Percentiles rank a stretch among this genome's conserved stretches.
Evolutionary conservation across 257 asterid species (phyloP).

Genomic region (Capsicum baccatum): DNA sequence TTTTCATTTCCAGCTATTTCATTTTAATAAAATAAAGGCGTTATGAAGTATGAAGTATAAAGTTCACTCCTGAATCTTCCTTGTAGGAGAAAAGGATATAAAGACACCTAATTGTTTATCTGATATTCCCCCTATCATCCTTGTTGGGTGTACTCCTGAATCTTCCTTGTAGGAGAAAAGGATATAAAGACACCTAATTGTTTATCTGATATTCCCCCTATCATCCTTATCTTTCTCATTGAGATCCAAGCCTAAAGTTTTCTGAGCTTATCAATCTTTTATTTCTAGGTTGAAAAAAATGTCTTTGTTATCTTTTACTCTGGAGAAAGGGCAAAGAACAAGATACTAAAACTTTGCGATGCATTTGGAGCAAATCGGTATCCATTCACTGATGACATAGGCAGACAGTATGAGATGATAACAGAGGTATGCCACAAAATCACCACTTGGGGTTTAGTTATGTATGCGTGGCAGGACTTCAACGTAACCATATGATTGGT

Average conservation of each 20-base stretch:
- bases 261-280: conserved; percentile 25
- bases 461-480: conserved; percentile 21
- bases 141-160: background rate
- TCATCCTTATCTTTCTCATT: background rate
- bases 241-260: background rate
- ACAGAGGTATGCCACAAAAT: conserved; percentile 49
- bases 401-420: conserved; percentile 58
- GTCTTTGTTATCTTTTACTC: conserved; percentile 65
- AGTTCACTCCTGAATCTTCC: background rate
- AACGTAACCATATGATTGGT: conserved; percentile 3
- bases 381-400: conserved; percentile 58
- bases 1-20: conserved; percentile 13
- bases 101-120: background rate
- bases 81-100: background rate
- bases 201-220: background rate
- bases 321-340: conserved; percentile 67
- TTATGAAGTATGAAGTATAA: background rate
- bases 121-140: background rate
- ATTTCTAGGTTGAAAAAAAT: conserved; percentile 62
- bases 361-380: conserved; percentile 74
- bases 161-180: background rate
- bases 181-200: background rate
- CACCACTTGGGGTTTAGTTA: conserved; percentile 6
- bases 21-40: conserved; percentile 4
- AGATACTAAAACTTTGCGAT: conserved; percentile 65